These are phyloP conservation scores for Tephrocybe sp. DNA, from an alignment of 768 basidiomycete species.

Conservation along the genomic window DNA sequence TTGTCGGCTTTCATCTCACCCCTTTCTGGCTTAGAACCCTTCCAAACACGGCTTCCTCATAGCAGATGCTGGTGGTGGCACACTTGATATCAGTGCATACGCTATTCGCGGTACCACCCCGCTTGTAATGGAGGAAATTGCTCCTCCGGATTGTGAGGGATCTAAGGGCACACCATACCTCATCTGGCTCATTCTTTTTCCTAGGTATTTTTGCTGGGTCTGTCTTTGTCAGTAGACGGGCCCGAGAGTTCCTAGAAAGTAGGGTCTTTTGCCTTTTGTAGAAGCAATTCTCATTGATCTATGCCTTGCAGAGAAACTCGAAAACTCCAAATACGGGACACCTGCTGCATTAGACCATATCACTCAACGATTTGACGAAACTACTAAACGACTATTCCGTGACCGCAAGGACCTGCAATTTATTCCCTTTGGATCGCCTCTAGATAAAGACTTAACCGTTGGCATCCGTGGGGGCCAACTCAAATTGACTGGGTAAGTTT, in stretches of 20 bases:
- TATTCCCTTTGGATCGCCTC: constrained; percentile 73
- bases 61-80: constrained; percentile 81
- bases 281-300: not conserved
- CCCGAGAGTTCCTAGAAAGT: constrained; percentile 74
- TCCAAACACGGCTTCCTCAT: constrained; percentile 79
- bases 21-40: constrained; percentile 48
- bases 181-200: constrained; percentile 6
- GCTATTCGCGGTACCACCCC: constrained; percentile 69
- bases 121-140: constrained; percentile 79
- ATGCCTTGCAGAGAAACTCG: constrained; percentile 59
- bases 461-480: constrained; percentile 75
- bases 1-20: constrained; percentile 2
- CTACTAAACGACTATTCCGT: constrained; percentile 77
- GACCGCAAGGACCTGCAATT: constrained; percentile 69
- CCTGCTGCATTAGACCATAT: constrained; percentile 76
- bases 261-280: not conserved
- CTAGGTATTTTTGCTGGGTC: constrained; percentile 82
- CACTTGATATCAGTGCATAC: constrained; percentile 80
- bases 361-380: constrained; percentile 79
- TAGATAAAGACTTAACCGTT: constrained; percentile 69
- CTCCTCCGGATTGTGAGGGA: constrained; percentile 74
- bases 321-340: constrained; percentile 70
- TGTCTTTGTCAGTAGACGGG: constrained; percentile 77
- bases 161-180: not conserved
- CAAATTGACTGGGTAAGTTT: constrained; percentile 63